Evolutionary conservation across 1,139 yeast species (phyloP).

Genomic region (Kluyveromyces sp.): DNA sequence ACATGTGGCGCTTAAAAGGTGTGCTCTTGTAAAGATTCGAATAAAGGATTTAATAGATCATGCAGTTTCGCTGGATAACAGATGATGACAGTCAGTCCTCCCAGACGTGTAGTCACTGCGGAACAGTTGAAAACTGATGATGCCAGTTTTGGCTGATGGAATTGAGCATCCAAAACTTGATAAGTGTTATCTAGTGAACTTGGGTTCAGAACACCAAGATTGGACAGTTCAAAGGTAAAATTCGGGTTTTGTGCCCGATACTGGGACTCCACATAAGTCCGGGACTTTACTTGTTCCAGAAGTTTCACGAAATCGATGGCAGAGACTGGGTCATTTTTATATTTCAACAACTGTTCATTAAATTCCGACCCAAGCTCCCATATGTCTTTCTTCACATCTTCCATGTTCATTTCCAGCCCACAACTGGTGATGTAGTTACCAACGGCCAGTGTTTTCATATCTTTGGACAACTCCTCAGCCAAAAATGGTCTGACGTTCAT

Average conservation of each 20-base stretch:
- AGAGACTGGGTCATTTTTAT: slow-evolving; percentile 12
- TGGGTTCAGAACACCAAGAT: slow-evolving; percentile 22
- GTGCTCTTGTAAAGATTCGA: background rate
- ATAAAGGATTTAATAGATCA: background rate
- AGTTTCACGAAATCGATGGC: slow-evolving; percentile 20
- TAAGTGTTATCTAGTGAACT: slow-evolving; percentile 10
- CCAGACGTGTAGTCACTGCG: slow-evolving; percentile 21
- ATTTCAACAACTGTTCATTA: slow-evolving; percentile 10
- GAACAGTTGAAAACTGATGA: slow-evolving; percentile 21
- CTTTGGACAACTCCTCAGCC: slow-evolving; percentile 8
- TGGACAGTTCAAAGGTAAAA: slow-evolving; percentile 29
- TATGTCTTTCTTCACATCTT: slow-evolving; percentile 6
- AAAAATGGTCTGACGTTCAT: slow-evolving; percentile 23
- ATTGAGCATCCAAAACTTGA: slow-evolving; percentile 22
- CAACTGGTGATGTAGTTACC: slow-evolving; percentile 24
- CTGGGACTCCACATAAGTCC: slow-evolving; percentile 15
- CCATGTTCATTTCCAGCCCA: slow-evolving; percentile 12
- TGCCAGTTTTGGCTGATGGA: slow-evolving; percentile 27
- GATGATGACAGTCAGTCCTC: slow-evolving; percentile 23
- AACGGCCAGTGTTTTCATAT: slow-evolving; percentile 12
- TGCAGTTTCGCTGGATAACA: slow-evolving; percentile 17
- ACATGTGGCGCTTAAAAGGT: too few species aligned
- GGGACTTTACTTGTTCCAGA: slow-evolving; percentile 21
- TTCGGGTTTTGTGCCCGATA: slow-evolving; percentile 16
- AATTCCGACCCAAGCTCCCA: slow-evolving; percentile 20